A percentile compares a stretch with the other conserved stretches of the same genome.
Evolutionary conservation across 129 eudicot species (phyloP).

Genomic region (carrot (Daucus carota)): DNA sequence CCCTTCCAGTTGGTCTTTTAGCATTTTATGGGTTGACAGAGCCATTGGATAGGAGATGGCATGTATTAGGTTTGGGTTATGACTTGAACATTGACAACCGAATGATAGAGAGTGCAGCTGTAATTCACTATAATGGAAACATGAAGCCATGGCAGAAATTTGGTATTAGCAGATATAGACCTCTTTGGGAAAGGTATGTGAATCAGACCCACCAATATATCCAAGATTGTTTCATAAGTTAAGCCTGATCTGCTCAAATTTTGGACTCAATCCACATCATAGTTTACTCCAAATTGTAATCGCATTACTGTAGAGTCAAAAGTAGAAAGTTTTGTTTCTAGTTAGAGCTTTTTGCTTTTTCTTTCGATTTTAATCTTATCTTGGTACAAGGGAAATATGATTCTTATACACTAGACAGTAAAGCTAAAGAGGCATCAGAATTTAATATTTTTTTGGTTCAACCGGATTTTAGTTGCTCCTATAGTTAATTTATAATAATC

Average conservation of each 20-base stretch:
- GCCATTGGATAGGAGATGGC: slow-evolving; percentile 69
- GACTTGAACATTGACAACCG: slow-evolving; percentile 46
- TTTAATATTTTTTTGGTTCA: neutral
- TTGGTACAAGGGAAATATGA: neutral
- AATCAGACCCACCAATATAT: slow-evolving; percentile 36
- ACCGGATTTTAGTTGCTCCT: neutral
- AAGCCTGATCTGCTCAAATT: slow-evolving; percentile 10
- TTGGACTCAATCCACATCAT: neutral
- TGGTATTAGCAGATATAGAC: slow-evolving; percentile 41
- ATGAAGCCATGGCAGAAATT: slow-evolving; percentile 61
- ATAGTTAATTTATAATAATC: slow-evolving; percentile 2
- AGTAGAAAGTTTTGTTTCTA: slow-evolving; percentile 9
- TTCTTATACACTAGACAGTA: neutral
- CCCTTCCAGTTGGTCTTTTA: slow-evolving; percentile 52
- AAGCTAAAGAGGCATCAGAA: neutral
- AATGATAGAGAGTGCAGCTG: slow-evolving; percentile 53
- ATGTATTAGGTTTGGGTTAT: slow-evolving; percentile 53
- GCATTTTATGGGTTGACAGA: slow-evolving; percentile 52
- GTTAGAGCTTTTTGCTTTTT: slow-evolving; percentile 1
- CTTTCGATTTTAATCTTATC: neutral
- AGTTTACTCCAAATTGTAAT: slow-evolving; percentile 5
- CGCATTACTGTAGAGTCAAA: slow-evolving; percentile 8
- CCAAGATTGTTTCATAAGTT: slow-evolving; percentile 37
- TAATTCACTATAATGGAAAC: slow-evolving; percentile 51
- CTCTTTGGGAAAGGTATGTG: slow-evolving; percentile 33